Conservation (phyloP, 306 rosid genomes). For the Vicia villosa region DNA sequence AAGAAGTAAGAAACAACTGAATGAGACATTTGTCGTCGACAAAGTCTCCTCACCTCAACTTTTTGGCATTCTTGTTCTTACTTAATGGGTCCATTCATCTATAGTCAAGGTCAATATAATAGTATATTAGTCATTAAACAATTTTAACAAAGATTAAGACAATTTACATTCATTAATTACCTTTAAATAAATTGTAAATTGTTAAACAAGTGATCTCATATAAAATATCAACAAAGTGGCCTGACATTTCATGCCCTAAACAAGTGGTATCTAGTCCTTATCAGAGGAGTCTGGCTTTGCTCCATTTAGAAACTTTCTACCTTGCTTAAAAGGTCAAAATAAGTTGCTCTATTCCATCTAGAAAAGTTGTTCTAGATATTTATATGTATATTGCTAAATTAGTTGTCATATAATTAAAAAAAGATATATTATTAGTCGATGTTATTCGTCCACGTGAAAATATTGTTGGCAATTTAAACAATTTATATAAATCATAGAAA, state of each 20-base stretch:
- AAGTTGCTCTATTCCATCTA: not conserved
- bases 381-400: not conserved
- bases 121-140: no score
- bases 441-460: not conserved
- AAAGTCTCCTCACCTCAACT: not conserved
- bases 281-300: not conserved
- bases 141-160: no score
- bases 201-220: no score
- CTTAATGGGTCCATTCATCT: not conserved
- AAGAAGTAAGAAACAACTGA: not conserved
- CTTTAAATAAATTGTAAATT: no score
- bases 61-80: not conserved
- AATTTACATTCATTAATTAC: no score
- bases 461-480: not conserved
- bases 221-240: no score
- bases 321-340: not conserved
- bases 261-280: not conserved
- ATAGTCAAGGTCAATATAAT: not conserved
- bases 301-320: no score
- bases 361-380: not conserved
- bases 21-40: not conserved
- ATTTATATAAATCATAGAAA: not conserved
- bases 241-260: not conserved
- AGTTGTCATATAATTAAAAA: not conserved
- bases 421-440: not conserved